Evolutionary conservation across 75 land plant species (phyloP), one percentile per base, ranked within the genome.

Genomic region (Chamaecyparis obtusa): DNA sequence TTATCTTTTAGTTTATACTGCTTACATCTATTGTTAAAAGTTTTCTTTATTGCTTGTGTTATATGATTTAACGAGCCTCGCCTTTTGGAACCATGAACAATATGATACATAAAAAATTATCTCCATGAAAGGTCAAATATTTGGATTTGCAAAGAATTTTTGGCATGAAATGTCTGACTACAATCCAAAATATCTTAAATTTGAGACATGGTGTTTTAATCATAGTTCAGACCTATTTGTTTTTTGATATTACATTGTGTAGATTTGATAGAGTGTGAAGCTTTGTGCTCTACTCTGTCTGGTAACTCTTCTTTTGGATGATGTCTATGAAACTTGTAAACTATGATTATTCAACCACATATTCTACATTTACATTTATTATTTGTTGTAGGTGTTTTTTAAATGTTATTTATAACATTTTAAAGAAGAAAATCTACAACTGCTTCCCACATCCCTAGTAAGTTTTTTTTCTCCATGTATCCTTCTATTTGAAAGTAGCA

Each of bases 351-450:
- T 81, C 48, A 46, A 11, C 30, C 44, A 78, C 27, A 11, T n/a
- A n/a, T 46, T 9, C 21, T 44, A 9, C 83, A 44, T 44, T 44
- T 24, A 44, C 48, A 30, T 44, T 43, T 35, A 55, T 13, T 41
- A 72, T 83, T 85, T 88, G 37, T 83, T 89, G 82, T 94, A 96
- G 99, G 99, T 98, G 96, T 86, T 94, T 98, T 79, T 83, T 98
- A 87, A 98, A 98, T 86, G 99, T 98, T 88, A 98, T 98, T 37
- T 98, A 96, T 95, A 98, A 98, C 93, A 98, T 98, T 21, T 81
- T 98, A 86, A 98, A 98, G 96, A 98, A 98, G 96, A 98, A 95
- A 91, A 93, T 98, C 44, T 98, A 98, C 93, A 98, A 98, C 87
- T 98, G 96, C 86, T 98, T 98, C 86, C 99, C 99, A 10, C 96